These are phyloP conservation scores for Tylopilus sp. DNA, from an alignment of 768 basidiomycete species.

Conservation along the genomic window DNA sequence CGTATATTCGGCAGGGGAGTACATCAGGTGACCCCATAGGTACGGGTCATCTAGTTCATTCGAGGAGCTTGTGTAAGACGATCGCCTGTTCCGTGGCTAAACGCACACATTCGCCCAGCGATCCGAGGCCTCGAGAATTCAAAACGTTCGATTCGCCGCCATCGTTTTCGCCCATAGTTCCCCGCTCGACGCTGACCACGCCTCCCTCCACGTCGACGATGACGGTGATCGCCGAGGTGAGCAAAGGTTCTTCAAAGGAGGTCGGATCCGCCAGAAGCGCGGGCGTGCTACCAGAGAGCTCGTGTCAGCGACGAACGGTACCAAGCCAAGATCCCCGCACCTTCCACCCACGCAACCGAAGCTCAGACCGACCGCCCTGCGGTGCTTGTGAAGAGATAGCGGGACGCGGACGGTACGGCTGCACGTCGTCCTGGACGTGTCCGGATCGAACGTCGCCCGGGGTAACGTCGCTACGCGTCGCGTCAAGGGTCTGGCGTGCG, in stretches of 20 bases:
- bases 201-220: slow-evolving; percentile 44
- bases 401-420: slow-evolving; percentile 46
- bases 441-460: slow-evolving; percentile 66
- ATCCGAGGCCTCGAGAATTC: background rate
- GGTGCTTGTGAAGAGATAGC: slow-evolving; percentile 38
- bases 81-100: slow-evolving; percentile 23
- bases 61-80: slow-evolving; percentile 20
- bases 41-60: slow-evolving; percentile 9
- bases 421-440: slow-evolving; percentile 60
- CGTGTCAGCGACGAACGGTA: background rate
- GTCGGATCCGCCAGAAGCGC: slow-evolving; percentile 80
- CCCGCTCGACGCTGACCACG: slow-evolving; percentile 24
- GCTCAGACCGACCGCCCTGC: slow-evolving; percentile 20
- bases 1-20: too few species aligned
- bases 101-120: slow-evolving; percentile 16
- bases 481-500: background rate
- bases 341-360: slow-evolving; percentile 26
- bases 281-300: slow-evolving; percentile 27
- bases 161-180: slow-evolving; percentile 18
- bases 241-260: slow-evolving; percentile 85
- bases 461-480: slow-evolving; percentile 58
- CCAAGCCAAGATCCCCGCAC: background rate
- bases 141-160: slow-evolving; percentile 8
- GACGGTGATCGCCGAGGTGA: slow-evolving; percentile 68
- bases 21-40: too few species aligned